Evolutionary conservation across 139 green algal genomes (phyloP), one percentile per base, ranked within the genome.

Genomic region (Astrephomene gubernaculifera): DNA sequence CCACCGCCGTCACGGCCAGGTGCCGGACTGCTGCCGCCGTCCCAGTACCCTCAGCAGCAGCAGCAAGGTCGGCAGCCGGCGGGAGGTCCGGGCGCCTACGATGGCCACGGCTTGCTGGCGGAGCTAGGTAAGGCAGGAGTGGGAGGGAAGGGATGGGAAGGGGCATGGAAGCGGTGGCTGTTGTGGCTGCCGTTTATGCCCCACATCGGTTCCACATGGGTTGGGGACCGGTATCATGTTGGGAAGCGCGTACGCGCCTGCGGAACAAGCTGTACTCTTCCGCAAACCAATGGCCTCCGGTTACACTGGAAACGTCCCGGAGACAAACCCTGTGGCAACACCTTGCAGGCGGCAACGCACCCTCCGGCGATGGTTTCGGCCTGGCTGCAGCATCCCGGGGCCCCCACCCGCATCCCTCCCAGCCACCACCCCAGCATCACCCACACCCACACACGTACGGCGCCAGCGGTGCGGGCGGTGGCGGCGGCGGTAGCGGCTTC

Each of bases 81-180:
- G 22, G 19, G 19, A 22, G 57, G 57, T n/a, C 19, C 57, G 19
- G 57, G 17, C 6, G 57, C 49, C 12, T 57, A 65, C 22, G 19
- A 65, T 14, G n/a, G 57, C 6, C 63, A 70, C 65, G 65, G 65
- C 14, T 36, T 72, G 9, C 5, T 49, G 65, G 36, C 35, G 9
- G 65, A 72, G 65, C 35, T 72, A 19, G 65, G 65, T 72, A 35
- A 72, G 65, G n/a, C n/a, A n/a, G n/a, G n/a, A n/a, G n/a, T n/a
- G n/a, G n/a, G n/a, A n/a, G n/a, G n/a, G n/a, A n/a, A n/a, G n/a
- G n/a, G n/a, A n/a, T n/a, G n/a, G n/a, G n/a, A n/a, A n/a, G n/a
- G n/a, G n/a, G n/a, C n/a, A n/a, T n/a, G n/a, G n/a, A n/a, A n/a
- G n/a, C n/a, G n/a, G n/a, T n/a, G n/a, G n/a, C n/a, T n/a, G n/a